Evolutionary conservation across 352 stramenopile genomes (phyloP).

Genomic region (Phytophthora rubi): DNA sequence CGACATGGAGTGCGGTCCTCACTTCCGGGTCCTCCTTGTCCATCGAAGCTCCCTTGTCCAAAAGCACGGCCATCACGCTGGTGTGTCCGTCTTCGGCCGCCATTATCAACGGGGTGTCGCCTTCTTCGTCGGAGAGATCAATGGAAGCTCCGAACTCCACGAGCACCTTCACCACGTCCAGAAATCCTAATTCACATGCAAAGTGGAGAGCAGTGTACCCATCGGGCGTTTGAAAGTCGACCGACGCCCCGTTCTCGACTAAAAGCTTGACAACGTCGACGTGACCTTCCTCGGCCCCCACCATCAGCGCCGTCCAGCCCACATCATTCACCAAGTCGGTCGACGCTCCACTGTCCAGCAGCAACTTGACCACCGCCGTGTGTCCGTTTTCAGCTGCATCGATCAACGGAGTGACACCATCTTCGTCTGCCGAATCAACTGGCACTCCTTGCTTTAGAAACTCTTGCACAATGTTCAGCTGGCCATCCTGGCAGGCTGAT

Average conservation of each 20-base stretch:
- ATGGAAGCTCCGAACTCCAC: constrained; percentile 1
- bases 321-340: background rate
- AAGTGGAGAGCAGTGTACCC: constrained; percentile 1
- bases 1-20: background rate
- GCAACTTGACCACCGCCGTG: background rate
- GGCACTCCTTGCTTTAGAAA: background rate
- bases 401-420: background rate
- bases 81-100: background rate
- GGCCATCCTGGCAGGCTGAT: background rate
- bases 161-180: constrained; percentile 4
- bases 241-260: background rate
- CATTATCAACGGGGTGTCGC: constrained; percentile 8
- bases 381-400: background rate
- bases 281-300: background rate
- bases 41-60: background rate
- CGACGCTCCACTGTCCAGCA: background rate
- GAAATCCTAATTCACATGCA: background rate
- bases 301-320: background rate
- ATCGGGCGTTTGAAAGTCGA: background rate
- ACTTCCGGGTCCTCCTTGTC: background rate
- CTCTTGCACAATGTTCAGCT: background rate
- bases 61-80: background rate
- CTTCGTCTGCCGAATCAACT: background rate
- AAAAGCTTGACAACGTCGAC: constrained; percentile 4
- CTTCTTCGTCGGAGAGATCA: constrained; percentile 2